Conservation (phyloP, 805 yeast species). For the Jamesozyma hellenica region DNA sequence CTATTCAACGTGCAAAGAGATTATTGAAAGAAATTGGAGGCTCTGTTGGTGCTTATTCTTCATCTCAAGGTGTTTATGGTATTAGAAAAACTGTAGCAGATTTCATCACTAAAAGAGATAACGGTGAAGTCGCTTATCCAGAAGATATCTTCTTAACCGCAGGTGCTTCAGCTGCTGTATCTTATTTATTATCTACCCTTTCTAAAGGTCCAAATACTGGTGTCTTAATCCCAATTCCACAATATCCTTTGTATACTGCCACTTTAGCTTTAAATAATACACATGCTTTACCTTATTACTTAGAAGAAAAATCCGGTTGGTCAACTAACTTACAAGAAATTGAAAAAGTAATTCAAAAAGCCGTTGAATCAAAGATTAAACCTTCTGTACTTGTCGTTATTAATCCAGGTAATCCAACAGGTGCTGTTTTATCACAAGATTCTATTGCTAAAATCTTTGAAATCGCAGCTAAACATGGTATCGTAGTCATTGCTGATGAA, state of each 20-base stretch:
- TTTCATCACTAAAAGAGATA: conserved; percentile 73
- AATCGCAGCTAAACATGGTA: conserved; percentile 74
- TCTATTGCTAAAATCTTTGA: conserved; percentile 63
- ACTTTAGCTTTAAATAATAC: conserved; percentile 76
- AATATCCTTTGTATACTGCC: conserved; percentile 96
- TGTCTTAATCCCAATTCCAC: conserved; percentile 91
- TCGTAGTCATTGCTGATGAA: conserved; percentile 91
- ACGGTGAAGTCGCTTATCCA: conserved; percentile 56
- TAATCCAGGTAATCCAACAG: conserved; percentile 98
- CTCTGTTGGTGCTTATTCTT: conserved; percentile 91
- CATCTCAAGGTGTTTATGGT: conserved; percentile 74
- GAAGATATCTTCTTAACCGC: conserved; percentile 74
- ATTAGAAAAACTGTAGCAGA: conserved; percentile 72
- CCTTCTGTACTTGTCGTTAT: conserved; percentile 82
- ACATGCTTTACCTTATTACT: conserved; percentile 73
- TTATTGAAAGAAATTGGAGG: conserved; percentile 53
- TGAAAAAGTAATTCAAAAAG: conserved; percentile 40
- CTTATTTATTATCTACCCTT: conserved; percentile 60
- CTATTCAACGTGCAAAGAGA: conserved; percentile 54
- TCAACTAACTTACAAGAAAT: conserved; percentile 63
- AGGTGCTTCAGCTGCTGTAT: conserved; percentile 95
- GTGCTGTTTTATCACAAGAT: conserved; percentile 58
- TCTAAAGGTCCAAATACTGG: conserved; percentile 63
- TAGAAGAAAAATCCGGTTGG: conserved; percentile 79
- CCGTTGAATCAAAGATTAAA: conserved; percentile 42